Percentiles rank a stretch among this genome's conserved stretches.
phyloP scores from a whole-genome alignment of 306 rosid species.

The Gynostemma pentaphyllum region DNA sequence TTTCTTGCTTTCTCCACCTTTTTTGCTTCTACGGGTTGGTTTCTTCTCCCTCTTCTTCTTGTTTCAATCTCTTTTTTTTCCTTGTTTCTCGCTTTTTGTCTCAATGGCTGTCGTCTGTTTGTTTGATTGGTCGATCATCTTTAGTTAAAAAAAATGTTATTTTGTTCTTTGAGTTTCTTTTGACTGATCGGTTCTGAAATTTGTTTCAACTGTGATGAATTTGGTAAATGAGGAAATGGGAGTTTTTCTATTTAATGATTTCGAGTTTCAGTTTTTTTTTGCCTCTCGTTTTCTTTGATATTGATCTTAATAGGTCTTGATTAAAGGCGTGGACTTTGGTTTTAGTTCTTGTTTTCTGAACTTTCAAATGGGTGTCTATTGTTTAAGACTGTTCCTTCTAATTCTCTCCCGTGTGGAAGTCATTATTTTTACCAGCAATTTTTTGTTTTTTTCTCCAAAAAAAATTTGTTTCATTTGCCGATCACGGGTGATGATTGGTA shows the following conservation, averaged over 20 bases:
- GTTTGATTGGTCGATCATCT: neutral
- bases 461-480: neutral
- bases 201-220: neutral
- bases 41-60: conserved; percentile 3
- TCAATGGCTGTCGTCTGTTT: neutral
- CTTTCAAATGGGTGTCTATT: neutral
- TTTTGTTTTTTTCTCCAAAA: neutral
- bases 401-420: neutral
- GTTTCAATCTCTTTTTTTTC: neutral
- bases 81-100: neutral
- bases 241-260: neutral
- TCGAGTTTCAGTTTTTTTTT: neutral
- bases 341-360: neutral
- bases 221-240: neutral
- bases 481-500: too few species aligned
- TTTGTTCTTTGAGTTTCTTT: neutral
- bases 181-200: neutral
- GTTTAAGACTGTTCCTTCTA: neutral
- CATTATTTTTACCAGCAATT: neutral
- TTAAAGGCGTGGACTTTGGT: neutral
- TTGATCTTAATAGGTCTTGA: neutral
- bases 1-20: neutral
- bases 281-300: neutral
- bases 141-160: neutral
- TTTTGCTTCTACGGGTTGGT: conserved; percentile 1